Conservation (phyloP, 208 protist genomes). For the Leishmania arabica region DNA sequence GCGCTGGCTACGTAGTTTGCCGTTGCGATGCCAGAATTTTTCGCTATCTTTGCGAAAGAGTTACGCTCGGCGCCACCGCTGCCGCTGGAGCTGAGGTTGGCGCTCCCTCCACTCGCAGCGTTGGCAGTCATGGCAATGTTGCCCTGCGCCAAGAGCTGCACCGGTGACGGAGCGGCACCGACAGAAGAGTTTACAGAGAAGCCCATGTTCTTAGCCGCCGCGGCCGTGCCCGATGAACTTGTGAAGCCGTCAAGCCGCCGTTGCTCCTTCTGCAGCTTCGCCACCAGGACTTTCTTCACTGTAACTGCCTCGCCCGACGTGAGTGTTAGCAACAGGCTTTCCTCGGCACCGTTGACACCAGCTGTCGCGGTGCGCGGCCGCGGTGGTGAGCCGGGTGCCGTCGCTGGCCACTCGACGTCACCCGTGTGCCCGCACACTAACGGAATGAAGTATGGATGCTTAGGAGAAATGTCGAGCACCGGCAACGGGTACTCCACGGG, state of each 20-base stretch:
- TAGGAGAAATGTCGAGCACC: conserved; percentile 60
- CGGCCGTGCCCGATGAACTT: neutral
- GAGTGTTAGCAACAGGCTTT: conserved; percentile 4
- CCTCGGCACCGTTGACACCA: neutral
- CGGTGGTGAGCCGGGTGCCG: conserved; percentile 14
- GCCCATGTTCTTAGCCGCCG: neutral
- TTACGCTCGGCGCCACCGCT: neutral
- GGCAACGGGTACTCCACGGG: conserved; percentile 30
- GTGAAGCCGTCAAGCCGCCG: neutral
- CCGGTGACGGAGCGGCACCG: conserved; percentile 5
- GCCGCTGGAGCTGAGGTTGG: neutral
- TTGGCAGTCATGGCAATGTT: conserved; percentile 4
- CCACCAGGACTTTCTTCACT: conserved; percentile 33
- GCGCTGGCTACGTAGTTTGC: neutral
- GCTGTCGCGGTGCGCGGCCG: neutral
- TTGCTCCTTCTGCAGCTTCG: conserved; percentile 59
- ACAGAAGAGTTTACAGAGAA: neutral
- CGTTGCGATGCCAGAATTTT: conserved; percentile 5
- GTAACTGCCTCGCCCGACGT: conserved; percentile 21
- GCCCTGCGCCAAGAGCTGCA: conserved; percentile 15
- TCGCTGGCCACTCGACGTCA: conserved; percentile 13
- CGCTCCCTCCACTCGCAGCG: neutral
- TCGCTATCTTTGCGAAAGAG: conserved; percentile 10
- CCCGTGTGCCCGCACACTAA: conserved; percentile 39
- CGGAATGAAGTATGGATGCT: conserved; percentile 64